These are phyloP conservation scores for Candida gorgasii DNA, from an alignment of 805 yeast genomes.

Conservation along the genomic window DNA sequence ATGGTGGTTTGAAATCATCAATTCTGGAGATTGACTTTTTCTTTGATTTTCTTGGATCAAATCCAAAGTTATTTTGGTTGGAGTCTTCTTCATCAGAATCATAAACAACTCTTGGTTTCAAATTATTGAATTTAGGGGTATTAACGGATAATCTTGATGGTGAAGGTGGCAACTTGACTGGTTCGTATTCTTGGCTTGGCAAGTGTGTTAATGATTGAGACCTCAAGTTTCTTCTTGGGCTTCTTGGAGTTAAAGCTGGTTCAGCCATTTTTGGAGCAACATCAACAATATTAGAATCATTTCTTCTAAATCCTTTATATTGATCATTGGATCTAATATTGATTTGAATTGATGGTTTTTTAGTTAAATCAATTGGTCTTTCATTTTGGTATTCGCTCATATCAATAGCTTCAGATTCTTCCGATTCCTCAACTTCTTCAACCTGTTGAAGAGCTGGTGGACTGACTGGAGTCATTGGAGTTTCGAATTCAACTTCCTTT, in stretches of 20 bases:
- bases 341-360: conserved; percentile 15
- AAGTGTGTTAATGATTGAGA: conserved; percentile 12
- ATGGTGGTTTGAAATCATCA: conserved; percentile 7
- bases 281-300: conserved; percentile 19
- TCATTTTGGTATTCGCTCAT: conserved; percentile 8
- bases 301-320: conserved; percentile 46
- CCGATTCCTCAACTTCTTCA: conserved; percentile 16
- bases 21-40: conserved; percentile 9
- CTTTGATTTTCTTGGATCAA: conserved; percentile 23
- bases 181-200: conserved; percentile 2
- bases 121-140: conserved; percentile 15
- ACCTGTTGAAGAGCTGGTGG: conserved; percentile 16
- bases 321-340: conserved; percentile 21
- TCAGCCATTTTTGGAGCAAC: conserved; percentile 15
- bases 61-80: conserved; percentile 19
- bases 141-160: conserved; percentile 7
- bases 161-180: conserved; percentile 7
- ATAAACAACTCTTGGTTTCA: conserved; percentile 16
- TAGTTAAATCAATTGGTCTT: conserved; percentile 15
- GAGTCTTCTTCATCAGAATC: conserved; percentile 23
- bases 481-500: conserved; percentile 1
- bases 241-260: conserved; percentile 25
- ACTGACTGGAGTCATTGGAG: conserved; percentile 17
- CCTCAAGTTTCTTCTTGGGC: conserved; percentile 22
- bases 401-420: background rate